Evolutionary conservation across 768 basidiomycete genomes (phyloP).

Genomic region (Myochromella boudieri): DNA sequence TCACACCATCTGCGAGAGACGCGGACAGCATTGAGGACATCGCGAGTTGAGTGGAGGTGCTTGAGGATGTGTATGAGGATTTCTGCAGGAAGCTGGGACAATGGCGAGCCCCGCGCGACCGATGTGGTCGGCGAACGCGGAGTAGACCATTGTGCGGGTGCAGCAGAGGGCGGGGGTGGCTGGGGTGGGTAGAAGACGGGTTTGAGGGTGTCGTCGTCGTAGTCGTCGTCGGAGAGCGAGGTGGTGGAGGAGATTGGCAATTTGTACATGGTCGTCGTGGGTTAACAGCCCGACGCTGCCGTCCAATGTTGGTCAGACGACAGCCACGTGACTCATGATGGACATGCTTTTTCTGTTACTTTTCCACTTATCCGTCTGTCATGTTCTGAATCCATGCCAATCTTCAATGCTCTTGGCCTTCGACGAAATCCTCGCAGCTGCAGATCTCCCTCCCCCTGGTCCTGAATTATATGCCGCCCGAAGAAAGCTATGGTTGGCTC

Average conservation of each 20-base stretch:
- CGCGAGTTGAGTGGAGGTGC: conserved; percentile 70
- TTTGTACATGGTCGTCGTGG: conserved; percentile 45
- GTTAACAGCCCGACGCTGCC: conserved; percentile 22
- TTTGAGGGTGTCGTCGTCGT: conserved; percentile 42
- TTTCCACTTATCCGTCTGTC: conserved; percentile 3
- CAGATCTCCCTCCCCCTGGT: conserved; percentile 58
- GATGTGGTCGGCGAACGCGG: conserved; percentile 15
- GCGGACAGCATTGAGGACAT: conserved; percentile 73
- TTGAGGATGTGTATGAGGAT: conserved; percentile 91
- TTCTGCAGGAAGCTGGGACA: conserved; percentile 80
- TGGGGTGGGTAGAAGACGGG: conserved; percentile 54
- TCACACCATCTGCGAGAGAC: conserved; percentile 95
- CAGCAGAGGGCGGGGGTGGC: conserved; percentile 39
- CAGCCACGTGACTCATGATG: conserved; percentile 16
- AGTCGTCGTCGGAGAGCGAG: conserved; percentile 78
- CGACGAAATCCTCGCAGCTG: conserved; percentile 35
- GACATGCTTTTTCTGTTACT: background rate
- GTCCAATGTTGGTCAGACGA: conserved; percentile 16
- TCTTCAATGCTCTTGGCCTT: conserved; percentile 26
- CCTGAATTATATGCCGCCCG: conserved; percentile 64
- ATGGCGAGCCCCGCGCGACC: conserved; percentile 47
- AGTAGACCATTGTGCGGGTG: conserved; percentile 70
- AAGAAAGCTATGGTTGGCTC: conserved; percentile 59
- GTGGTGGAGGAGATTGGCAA: conserved; percentile 71
- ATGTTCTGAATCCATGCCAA: background rate